These are phyloP conservation scores for Fragilaria radians DNA, from an alignment of 108 stramenopile genomes.

Conservation along the genomic window DNA sequence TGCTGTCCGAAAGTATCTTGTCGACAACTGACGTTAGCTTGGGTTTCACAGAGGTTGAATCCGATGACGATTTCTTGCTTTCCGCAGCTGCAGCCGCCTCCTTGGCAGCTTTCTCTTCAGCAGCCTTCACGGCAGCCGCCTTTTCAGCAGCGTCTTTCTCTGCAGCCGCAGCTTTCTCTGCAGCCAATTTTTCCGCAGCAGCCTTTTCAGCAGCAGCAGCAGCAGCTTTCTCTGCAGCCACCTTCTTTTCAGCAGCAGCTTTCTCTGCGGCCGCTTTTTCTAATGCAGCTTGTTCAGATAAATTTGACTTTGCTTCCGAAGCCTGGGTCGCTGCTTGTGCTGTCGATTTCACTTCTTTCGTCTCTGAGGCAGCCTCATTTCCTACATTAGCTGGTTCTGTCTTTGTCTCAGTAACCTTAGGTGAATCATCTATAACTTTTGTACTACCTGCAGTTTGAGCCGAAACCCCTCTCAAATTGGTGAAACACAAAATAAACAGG, in stretches of 20 bases:
- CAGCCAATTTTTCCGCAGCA: too few relatives aligned
- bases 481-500: too few relatives aligned
- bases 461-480: too few relatives aligned
- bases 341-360: too few relatives aligned
- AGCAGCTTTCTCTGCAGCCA: background rate
- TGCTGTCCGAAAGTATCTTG: constrained; percentile 9
- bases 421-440: too few relatives aligned
- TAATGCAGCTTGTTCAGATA: background rate
- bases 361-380: too few relatives aligned
- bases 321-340: too few relatives aligned
- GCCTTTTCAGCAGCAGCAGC: background rate
- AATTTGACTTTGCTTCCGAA: too few relatives aligned
- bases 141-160: background rate
- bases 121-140: constrained; percentile 2
- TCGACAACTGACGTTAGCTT: background rate
- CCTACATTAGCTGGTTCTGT: too few relatives aligned
- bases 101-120: background rate
- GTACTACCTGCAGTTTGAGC: too few relatives aligned
- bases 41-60: background rate
- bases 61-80: background rate
- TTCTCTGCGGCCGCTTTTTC: background rate
- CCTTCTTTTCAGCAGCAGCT: background rate
- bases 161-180: background rate
- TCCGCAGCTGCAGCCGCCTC: background rate
- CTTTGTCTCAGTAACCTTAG: too few relatives aligned